These are phyloP conservation scores for Ambrosiella cleistominuta DNA, from an alignment of 2,329 filamentous ascomycete species.

Conservation along the genomic window DNA sequence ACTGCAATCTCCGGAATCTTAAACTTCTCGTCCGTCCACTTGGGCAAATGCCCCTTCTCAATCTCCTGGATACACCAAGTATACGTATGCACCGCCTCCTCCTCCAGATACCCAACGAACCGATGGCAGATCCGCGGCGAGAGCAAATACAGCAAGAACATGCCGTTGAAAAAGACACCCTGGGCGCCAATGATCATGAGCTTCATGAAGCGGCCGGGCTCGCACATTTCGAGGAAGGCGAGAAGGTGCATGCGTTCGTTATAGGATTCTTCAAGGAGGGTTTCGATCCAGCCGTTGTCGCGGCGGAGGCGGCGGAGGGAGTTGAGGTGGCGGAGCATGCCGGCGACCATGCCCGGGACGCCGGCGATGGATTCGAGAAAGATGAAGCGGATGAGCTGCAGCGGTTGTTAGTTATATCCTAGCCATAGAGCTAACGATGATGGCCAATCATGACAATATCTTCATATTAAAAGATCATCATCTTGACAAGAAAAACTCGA, in stretches of 20 bases:
- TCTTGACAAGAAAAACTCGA: neutral
- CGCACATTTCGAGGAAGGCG: conserved; percentile 79
- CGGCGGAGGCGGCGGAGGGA: conserved; percentile 71
- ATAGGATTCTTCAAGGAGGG: conserved; percentile 72
- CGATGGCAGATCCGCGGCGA: conserved; percentile 79
- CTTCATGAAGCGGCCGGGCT: conserved; percentile 67
- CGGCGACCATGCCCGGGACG: conserved; percentile 91
- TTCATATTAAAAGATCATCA: no score
- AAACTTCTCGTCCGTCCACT: conserved; percentile 56
- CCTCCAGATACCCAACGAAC: conserved; percentile 92
- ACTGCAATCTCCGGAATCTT: conserved; percentile 75
- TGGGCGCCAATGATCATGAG: conserved; percentile 81
- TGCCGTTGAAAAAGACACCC: conserved; percentile 88
- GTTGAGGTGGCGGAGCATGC: conserved; percentile 78
- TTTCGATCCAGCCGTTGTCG: conserved; percentile 95
- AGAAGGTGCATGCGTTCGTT: conserved; percentile 90
- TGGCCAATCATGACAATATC: neutral
- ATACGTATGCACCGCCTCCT: conserved; percentile 93
- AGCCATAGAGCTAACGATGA: neutral
- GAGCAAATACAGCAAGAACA: conserved; percentile 78
- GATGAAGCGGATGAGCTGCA: conserved; percentile 58
- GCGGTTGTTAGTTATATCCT: neutral
- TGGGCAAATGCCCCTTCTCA: conserved; percentile 64
- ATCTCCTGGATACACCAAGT: conserved; percentile 76
- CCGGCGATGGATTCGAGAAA: conserved; percentile 92